Evolutionary conservation across 805 yeast genomes (phyloP), one percentile per base, ranked within the genome.

Genomic region (Starmerella floricola): DNA sequence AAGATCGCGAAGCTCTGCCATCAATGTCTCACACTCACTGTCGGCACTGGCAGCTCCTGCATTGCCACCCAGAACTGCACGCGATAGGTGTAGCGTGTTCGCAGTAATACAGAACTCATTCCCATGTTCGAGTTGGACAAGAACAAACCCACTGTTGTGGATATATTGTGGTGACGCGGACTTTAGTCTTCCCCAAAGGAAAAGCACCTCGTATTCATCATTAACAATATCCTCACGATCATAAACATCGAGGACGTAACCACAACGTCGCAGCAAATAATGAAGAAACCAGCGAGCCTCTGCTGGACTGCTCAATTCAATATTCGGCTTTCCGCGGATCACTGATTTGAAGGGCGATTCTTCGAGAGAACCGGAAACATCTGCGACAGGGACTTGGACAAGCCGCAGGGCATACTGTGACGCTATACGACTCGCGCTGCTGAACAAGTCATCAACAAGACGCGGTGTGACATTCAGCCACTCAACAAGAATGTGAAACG

Each of bases 391-490:
- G 0, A 87, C 79, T 55, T 88, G 96, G 16, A 87, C 91, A 17
- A 80, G 58, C 38, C 68, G 69, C 46, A 91, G 67, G 0, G 95
- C 96, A 55, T 83, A 84, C 41, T 93, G 61, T 45, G 85, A 94
- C 53, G 95, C 84, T 36, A 79, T 66, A 42, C 95, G 70, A 0
- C 85, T 73, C 83, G 96, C 80, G 36, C 74, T 71, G 34, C 69
- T 75, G 33, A 86, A 68, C 11, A 81, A 66, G 50, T 86, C 94
- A 45, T 86, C 95, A 38, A 84, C 75, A 26, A 83, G 64, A 56
- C 81, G 82, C 2, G 94, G 80, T 0, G 97, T 85, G 0, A 94
- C 77, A 46, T 81, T 84, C 26, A 88, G 63, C 99, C 99, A 91
- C 57, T 91, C 96, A 12, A 88, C 60, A 36, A 95, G 67, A 26